These are phyloP conservation scores for Populus simonii DNA, from an alignment of 345 rosid genomes.

Conservation along the genomic window DNA sequence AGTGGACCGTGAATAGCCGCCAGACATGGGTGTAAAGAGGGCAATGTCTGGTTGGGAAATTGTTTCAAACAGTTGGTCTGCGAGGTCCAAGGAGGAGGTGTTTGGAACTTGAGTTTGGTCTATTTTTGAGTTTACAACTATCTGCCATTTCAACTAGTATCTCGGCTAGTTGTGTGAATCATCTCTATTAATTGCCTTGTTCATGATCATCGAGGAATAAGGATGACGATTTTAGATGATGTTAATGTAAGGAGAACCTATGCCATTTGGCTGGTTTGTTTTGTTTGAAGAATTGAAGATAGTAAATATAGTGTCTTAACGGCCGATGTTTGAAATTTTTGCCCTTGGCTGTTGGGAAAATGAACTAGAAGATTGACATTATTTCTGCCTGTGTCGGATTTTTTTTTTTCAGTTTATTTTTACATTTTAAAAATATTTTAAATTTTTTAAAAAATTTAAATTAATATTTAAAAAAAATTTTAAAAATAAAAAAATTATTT, in stretches of 20 bases:
- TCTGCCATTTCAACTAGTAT: background rate
- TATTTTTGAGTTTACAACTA: background rate
- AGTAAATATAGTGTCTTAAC: background rate
- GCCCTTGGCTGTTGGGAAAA: background rate
- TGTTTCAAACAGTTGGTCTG: conserved; percentile 17
- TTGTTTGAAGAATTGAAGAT: background rate
- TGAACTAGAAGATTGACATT: background rate
- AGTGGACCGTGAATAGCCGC: conserved; percentile 22
- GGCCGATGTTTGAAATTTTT: too few species aligned
- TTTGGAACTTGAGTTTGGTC: background rate
- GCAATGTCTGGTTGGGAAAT: conserved; percentile 22
- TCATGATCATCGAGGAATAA: background rate
- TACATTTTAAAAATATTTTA: too few species aligned
- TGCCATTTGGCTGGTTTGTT: background rate
- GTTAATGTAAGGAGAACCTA: background rate
- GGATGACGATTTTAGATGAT: background rate
- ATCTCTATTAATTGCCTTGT: background rate
- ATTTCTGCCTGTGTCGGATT: too few species aligned
- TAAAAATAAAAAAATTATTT: too few species aligned
- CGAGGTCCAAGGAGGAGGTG: conserved; percentile 30
- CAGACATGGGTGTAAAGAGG: conserved; percentile 19
- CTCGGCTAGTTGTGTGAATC: background rate
- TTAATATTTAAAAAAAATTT: too few species aligned
- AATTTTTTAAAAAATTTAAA: too few species aligned
- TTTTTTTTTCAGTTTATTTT: too few species aligned